Conservation (phyloP, 164 flowering plant species). For the Aristolochia fimbriata region DNA sequence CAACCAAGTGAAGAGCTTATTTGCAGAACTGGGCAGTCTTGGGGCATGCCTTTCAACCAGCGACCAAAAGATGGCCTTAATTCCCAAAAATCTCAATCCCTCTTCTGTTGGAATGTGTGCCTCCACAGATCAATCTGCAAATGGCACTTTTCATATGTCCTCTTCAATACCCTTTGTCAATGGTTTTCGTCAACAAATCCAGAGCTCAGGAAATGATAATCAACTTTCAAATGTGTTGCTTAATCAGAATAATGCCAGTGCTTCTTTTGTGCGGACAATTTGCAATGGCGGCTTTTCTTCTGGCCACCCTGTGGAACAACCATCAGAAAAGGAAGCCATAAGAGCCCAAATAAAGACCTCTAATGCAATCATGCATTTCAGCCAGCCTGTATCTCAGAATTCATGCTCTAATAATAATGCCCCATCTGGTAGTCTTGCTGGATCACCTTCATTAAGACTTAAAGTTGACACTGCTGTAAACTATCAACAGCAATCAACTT, state of each 20-base stretch:
- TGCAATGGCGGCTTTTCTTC: too few relatives aligned
- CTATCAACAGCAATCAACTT: conserved; percentile 12
- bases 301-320: conserved; percentile 9
- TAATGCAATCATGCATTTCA: conserved; percentile 19
- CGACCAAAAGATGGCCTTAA: conserved; percentile 18
- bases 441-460: conserved; percentile 9
- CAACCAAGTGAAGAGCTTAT: conserved; percentile 49
- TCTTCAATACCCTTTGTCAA: conserved; percentile 14
- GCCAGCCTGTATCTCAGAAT: conserved; percentile 16
- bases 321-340: conserved; percentile 14
- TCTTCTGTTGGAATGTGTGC: conserved; percentile 13
- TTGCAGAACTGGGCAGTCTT: conserved; percentile 51
- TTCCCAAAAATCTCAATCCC: conserved; percentile 19
- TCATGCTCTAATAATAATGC: conserved; percentile 12
- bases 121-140: conserved; percentile 14
- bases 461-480: conserved; percentile 7
- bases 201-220: conserved; percentile 15
- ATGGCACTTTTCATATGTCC: conserved; percentile 4
- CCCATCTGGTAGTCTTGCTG: conserved; percentile 11
- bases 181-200: conserved; percentile 17
- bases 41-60: conserved; percentile 45
- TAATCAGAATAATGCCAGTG: conserved; percentile 8
- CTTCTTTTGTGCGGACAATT: too few relatives aligned
- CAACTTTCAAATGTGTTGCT: conserved; percentile 21
- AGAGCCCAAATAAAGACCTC: conserved; percentile 30